phyloP scores from a whole-genome alignment of 2,329 filamentous ascomycete species.

The Ambrosiella xylebori region DNA sequence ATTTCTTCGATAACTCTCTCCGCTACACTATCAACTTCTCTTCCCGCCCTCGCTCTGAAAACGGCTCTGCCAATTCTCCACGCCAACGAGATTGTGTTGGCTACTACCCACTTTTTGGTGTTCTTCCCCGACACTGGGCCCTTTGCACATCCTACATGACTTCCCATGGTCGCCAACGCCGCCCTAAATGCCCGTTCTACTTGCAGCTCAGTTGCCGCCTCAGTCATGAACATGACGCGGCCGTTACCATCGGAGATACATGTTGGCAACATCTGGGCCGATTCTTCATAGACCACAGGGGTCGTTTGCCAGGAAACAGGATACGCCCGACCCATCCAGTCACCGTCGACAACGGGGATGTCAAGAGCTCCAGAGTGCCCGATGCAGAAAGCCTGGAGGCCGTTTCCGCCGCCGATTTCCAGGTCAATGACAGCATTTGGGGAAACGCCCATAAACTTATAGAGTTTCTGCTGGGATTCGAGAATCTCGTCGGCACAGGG shows the following conservation, averaged over 20 bases:
- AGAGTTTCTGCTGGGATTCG: slow-evolving; percentile 33
- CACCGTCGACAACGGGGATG: slow-evolving; percentile 33
- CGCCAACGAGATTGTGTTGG: slow-evolving; percentile 34
- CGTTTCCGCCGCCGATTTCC: slow-evolving; percentile 52
- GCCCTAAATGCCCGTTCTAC: slow-evolving; percentile 34
- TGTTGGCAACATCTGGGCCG: slow-evolving; percentile 27
- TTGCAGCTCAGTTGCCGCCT: slow-evolving; percentile 27
- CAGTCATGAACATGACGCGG: slow-evolving; percentile 32
- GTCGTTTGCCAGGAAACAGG: slow-evolving; percentile 39
- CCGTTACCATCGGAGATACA: slow-evolving; percentile 35
- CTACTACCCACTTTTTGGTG: slow-evolving; percentile 32
- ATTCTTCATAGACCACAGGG: slow-evolving; percentile 33
- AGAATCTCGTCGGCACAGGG: slow-evolving; percentile 38
- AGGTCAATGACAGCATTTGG: slow-evolving; percentile 40
- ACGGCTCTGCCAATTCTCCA: slow-evolving; percentile 40
- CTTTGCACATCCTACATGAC: slow-evolving; percentile 31
- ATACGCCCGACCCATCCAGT: slow-evolving; percentile 40
- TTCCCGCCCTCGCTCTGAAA: slow-evolving; percentile 1
- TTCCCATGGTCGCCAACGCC: slow-evolving; percentile 38
- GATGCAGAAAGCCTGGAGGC: slow-evolving; percentile 39
- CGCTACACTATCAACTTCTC: slow-evolving; percentile 35
- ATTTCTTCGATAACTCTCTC: slow-evolving; percentile 41
- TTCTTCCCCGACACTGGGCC: slow-evolving; percentile 31
- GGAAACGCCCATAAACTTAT: slow-evolving; percentile 27
- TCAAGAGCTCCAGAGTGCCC: slow-evolving; percentile 36